Evolutionary conservation across 2,329 filamentous ascomycete species (phyloP).

Genomic region (Blastomyces gilchristii): DNA sequence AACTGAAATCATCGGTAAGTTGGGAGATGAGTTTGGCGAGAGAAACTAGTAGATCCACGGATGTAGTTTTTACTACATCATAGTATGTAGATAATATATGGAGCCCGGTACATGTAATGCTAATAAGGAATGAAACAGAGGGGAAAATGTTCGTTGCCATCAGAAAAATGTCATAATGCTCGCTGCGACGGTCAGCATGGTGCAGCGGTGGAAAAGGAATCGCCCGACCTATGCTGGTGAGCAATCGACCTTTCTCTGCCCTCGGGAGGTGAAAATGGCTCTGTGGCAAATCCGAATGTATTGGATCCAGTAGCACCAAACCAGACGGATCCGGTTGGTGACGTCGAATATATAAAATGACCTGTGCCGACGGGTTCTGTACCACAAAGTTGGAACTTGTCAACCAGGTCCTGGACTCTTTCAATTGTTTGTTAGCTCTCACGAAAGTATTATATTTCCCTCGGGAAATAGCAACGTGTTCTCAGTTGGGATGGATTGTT

Average conservation of each 20-base stretch:
- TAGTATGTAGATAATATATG: constrained; percentile 10
- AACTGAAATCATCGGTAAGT: constrained; percentile 13
- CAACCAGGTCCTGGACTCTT: constrained; percentile 4
- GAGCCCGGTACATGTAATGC: constrained; percentile 12
- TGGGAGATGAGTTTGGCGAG: constrained; percentile 16
- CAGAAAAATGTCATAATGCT: constrained; percentile 4
- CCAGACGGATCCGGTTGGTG: not conserved
- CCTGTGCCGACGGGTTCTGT: constrained; percentile 3
- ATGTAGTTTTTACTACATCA: constrained; percentile 9
- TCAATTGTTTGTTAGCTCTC: constrained; percentile 5
- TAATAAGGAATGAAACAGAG: constrained; percentile 15
- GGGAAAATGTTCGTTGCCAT: constrained; percentile 15
- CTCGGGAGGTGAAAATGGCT: constrained; percentile 7
- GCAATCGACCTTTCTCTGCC: constrained; percentile 6
- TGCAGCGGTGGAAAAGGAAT: constrained; percentile 9
- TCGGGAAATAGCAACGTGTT: not conserved
- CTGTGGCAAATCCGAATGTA: not conserved
- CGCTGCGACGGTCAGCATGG: not conserved
- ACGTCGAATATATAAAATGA: constrained; percentile 14
- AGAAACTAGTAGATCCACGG: constrained; percentile 16
- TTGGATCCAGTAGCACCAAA: constrained; percentile 12
- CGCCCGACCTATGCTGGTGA: constrained; percentile 9
- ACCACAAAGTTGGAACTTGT: not conserved
- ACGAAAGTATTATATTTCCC: constrained; percentile 12
- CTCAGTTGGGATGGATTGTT: not conserved